phyloP scores from a whole-genome alignment of 345 rosid species.

The Zanthoxylum bungeanum region DNA sequence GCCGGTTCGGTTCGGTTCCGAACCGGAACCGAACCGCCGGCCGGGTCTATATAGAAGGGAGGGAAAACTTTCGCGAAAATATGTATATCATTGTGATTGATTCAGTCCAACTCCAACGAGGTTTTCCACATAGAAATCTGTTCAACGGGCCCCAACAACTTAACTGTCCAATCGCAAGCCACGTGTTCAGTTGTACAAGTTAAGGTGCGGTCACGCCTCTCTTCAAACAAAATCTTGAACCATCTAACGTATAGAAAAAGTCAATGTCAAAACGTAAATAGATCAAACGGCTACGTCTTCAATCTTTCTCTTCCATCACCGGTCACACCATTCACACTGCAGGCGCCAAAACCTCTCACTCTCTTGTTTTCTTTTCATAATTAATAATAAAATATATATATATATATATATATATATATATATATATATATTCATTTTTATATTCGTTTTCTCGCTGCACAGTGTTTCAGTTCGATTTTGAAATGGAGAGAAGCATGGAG shows the following conservation, averaged over 20 bases:
- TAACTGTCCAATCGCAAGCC: background rate
- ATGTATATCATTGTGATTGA: too few species aligned
- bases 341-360: conserved; percentile 1
- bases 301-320: background rate
- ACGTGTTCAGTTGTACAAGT: background rate
- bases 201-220: background rate
- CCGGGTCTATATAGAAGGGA: too few species aligned
- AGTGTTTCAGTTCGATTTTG: conserved; percentile 16
- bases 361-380: too few species aligned
- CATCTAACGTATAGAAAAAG: background rate
- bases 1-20: too few species aligned
- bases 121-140: background rate
- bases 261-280: background rate
- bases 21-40: too few species aligned
- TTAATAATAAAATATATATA: background rate
- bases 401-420: too few species aligned
- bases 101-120: background rate
- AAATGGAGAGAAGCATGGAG: conserved; percentile 53
- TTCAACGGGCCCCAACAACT: background rate
- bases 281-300: background rate
- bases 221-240: background rate
- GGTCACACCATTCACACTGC: background rate
- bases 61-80: too few species aligned
- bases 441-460: background rate
- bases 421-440: too few species aligned